These are phyloP conservation scores for Tulasnella sp. DNA, from an alignment of 768 basidiomycete genomes.

Conservation along the genomic window DNA sequence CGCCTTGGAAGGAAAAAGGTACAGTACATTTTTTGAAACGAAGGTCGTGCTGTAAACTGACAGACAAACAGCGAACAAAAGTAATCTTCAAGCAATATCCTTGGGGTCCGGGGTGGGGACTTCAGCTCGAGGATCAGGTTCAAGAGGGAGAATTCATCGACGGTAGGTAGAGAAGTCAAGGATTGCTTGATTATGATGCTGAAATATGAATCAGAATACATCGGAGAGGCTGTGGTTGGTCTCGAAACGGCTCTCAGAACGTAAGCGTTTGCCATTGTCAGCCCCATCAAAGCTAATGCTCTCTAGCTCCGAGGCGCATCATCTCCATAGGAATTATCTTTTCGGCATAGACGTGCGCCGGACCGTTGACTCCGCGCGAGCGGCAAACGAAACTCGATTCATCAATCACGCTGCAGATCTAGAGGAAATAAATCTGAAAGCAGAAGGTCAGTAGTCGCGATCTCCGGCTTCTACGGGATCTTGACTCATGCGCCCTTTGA, in stretches of 20 bases:
- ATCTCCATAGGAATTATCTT: constrained; percentile 48
- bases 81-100: constrained; percentile 32
- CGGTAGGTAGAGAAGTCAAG: constrained; percentile 25
- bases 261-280: background rate
- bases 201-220: constrained; percentile 39
- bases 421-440: constrained; percentile 29
- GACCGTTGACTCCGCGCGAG: constrained; percentile 43
- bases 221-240: constrained; percentile 48
- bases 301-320: constrained; percentile 15
- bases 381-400: constrained; percentile 54
- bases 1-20: background rate
- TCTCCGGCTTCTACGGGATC: background rate
- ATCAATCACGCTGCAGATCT: constrained; percentile 43
- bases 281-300: background rate
- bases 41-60: background rate
- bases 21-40: background rate
- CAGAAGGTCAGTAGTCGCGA: constrained; percentile 26
- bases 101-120: constrained; percentile 36
- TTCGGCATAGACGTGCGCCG: constrained; percentile 40
- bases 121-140: constrained; percentile 38
- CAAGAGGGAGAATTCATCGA: constrained; percentile 37
- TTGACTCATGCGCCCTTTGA: background rate
- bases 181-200: background rate
- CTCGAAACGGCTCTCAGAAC: background rate
- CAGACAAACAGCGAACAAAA: constrained; percentile 29